Conservation (phyloP, 1,139 yeast genomes). For the Yamadazyma aaseri region DNA sequence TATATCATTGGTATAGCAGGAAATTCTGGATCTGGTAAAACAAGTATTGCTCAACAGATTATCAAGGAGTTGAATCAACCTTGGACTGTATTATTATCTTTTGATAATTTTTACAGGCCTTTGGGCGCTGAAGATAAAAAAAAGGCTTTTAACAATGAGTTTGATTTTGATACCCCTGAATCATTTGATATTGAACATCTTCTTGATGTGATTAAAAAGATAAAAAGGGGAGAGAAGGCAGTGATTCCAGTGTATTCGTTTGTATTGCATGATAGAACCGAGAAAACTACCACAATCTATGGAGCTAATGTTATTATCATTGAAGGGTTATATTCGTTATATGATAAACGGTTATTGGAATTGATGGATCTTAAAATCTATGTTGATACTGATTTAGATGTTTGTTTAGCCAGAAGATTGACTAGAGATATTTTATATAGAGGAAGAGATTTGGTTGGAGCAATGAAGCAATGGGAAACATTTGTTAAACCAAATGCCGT, state of each 20-base stretch:
- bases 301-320: constrained; percentile 93
- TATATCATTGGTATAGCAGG: constrained; percentile 96
- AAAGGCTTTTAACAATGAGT: constrained; percentile 63
- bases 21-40: constrained; percentile 92
- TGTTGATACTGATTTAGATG: constrained; percentile 91
- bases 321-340: constrained; percentile 87
- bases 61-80: constrained; percentile 83
- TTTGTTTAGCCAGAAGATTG: constrained; percentile 84
- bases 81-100: constrained; percentile 89
- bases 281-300: constrained; percentile 69
- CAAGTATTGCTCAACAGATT: constrained; percentile 84
- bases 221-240: constrained; percentile 59
- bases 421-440: constrained; percentile 83
- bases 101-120: constrained; percentile 89
- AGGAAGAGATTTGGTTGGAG: constrained; percentile 80
- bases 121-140: constrained; percentile 58
- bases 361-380: constrained; percentile 84
- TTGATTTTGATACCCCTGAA: constrained; percentile 84
- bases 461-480: constrained; percentile 82
- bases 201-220: constrained; percentile 56
- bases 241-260: constrained; percentile 88
- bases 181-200: constrained; percentile 78
- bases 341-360: constrained; percentile 65
- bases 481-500: constrained; percentile 94
- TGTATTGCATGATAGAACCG: constrained; percentile 67